phyloP scores from a whole-genome alignment of 768 basidiomycete species.

The Tulasnella sp. region DNA sequence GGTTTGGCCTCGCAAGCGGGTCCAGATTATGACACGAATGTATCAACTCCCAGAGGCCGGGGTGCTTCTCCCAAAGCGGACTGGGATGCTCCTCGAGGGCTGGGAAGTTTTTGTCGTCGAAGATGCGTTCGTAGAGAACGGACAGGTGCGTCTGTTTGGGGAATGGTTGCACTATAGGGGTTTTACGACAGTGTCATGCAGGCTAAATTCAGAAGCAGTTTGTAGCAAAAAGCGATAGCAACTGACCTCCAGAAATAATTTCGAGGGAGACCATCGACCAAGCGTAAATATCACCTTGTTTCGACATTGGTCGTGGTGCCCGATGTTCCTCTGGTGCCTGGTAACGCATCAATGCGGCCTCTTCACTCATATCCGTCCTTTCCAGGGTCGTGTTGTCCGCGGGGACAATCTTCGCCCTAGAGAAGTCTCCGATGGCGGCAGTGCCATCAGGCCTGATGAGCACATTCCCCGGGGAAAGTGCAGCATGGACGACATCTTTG shows the following conservation, averaged over 20 bases:
- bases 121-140: not conserved
- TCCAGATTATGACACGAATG: not conserved
- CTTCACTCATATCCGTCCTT: not conserved
- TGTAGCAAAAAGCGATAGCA: not conserved
- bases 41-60: not conserved
- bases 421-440: not conserved
- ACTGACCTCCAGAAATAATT: not conserved
- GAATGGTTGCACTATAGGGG: not conserved
- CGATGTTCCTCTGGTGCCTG: not conserved
- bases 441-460: not conserved
- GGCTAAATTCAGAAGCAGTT: not conserved
- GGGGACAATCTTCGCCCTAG: not conserved
- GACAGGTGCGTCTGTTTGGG: not conserved
- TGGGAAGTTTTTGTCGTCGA: not conserved
- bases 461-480: not conserved
- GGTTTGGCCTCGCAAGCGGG: not conserved
- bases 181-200: not conserved
- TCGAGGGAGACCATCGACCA: not conserved
- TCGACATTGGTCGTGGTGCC: not conserved
- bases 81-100: not conserved
- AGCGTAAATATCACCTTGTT: not conserved
- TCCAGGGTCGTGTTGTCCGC: not conserved
- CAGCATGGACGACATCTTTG: not conserved
- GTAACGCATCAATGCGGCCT: not conserved
- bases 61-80: not conserved